A percentile compares a stretch with the other conserved stretches of the same genome.
Evolutionary conservation across 2,329 filamentous ascomycete genomes (phyloP).

Genomic region (Cladorrhinum sp.): DNA sequence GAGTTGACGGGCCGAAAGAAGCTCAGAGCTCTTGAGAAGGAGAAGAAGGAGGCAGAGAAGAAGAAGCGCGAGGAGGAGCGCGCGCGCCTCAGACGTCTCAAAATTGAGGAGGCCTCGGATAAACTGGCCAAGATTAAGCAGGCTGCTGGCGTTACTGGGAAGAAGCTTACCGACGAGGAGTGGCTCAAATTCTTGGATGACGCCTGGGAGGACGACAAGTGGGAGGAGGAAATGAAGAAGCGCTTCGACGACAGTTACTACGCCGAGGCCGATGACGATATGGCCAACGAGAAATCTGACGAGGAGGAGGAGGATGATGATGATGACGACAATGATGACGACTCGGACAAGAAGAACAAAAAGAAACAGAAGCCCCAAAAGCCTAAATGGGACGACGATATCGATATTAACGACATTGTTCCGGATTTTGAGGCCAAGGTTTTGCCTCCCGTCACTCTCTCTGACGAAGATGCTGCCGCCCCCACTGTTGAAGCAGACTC

Average conservation of each 20-base stretch:
- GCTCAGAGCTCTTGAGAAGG: slow-evolving; percentile 72
- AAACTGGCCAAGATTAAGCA: slow-evolving; percentile 87
- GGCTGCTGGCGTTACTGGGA: slow-evolving; percentile 74
- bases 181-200: slow-evolving; percentile 83
- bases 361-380: slow-evolving; percentile 69
- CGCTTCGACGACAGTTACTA: slow-evolving; percentile 92
- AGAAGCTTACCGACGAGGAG: slow-evolving; percentile 67
- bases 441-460: slow-evolving; percentile 53
- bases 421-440: slow-evolving; percentile 75
- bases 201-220: slow-evolving; percentile 83
- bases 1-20: slow-evolving; percentile 74
- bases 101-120: slow-evolving; percentile 84
- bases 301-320: slow-evolving; percentile 45
- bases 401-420: slow-evolving; percentile 89
- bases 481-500: slow-evolving; percentile 34
- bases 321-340: slow-evolving; percentile 49
- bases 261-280: slow-evolving; percentile 59
- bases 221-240: slow-evolving; percentile 87
- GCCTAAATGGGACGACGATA: slow-evolving; percentile 93
- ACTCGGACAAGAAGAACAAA: slow-evolving; percentile 54
- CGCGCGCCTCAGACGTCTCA: slow-evolving; percentile 78
- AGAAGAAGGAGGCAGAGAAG: slow-evolving; percentile 76
- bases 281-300: slow-evolving; percentile 62
- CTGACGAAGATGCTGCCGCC: slow-evolving; percentile 49
- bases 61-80: slow-evolving; percentile 74